Percentiles rank a stretch among this genome's conserved stretches.
Evolutionary conservation across 2,329 filamentous ascomycete species (phyloP).

Genomic region (Penicillium frequentans): DNA sequence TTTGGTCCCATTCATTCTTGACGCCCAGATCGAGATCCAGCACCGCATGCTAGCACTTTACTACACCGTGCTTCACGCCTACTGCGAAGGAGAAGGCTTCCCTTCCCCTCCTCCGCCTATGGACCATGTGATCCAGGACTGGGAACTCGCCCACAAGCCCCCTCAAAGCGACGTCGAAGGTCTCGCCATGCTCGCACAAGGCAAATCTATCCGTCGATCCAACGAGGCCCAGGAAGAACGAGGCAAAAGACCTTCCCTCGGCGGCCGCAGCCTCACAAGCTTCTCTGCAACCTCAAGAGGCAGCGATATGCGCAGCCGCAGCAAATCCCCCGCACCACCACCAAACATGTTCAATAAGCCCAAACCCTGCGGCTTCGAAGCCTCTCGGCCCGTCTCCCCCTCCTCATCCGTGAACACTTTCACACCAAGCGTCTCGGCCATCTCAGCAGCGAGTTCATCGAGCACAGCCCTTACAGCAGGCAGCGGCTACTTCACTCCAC

Average conservation of each 20-base stretch:
- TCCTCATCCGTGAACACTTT: conserved; percentile 27
- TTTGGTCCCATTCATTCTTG: conserved; percentile 70
- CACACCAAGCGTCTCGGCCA: not conserved
- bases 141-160: conserved; percentile 63
- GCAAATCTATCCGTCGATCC: conserved; percentile 63
- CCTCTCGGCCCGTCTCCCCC: conserved; percentile 24
- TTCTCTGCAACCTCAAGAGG: conserved; percentile 20
- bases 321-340: conserved; percentile 25
- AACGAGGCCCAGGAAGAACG: conserved; percentile 5
- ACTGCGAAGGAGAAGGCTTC: conserved; percentile 67
- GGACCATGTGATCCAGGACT: conserved; percentile 67
- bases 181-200: conserved; percentile 63
- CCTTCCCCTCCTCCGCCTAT: conserved; percentile 72
- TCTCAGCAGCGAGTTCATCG: conserved; percentile 13
- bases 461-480: conserved; percentile 14
- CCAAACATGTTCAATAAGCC: conserved; percentile 19
- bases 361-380: conserved; percentile 20
- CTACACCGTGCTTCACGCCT: conserved; percentile 74
- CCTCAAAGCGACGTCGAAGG: conserved; percentile 67
- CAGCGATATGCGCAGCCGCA: conserved; percentile 22
- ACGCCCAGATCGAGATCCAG: conserved; percentile 71
- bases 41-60: conserved; percentile 74
- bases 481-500: conserved; percentile 15
- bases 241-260: conserved; percentile 39
- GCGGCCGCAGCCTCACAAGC: conserved; percentile 31